These are phyloP conservation scores for Cercospora sojina DNA, from an alignment of 2,329 filamentous ascomycete species.

Conservation along the genomic window DNA sequence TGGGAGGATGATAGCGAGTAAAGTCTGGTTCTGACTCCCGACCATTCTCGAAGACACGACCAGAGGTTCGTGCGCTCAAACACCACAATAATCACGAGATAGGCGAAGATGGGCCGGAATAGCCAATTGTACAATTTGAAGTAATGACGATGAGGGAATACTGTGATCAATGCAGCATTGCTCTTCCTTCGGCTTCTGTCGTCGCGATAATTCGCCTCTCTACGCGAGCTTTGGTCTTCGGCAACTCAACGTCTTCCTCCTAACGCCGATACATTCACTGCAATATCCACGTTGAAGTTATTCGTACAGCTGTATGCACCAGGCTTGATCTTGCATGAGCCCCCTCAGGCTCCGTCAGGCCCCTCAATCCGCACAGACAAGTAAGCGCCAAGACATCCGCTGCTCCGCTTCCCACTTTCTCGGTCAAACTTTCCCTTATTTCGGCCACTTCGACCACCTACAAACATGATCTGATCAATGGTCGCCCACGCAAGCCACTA, in stretches of 20 bases:
- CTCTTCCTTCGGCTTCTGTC: not conserved
- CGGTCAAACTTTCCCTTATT: not conserved
- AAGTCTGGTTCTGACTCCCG: not conserved
- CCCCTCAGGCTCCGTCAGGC: not conserved
- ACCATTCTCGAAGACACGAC: not conserved
- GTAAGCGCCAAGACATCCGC: not conserved
- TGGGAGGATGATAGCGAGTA: conserved; percentile 19
- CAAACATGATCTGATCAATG: not conserved
- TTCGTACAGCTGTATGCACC: not conserved
- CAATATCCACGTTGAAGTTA: not conserved
- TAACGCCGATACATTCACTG: not conserved
- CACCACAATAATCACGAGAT: not conserved
- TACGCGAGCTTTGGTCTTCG: not conserved
- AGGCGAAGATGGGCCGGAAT: not conserved
- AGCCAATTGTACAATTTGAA: not conserved
- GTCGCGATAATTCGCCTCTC: not conserved
- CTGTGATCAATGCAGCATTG: not conserved
- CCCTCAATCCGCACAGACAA: not conserved
- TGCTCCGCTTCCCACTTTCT: not conserved
- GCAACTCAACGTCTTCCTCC: not conserved
- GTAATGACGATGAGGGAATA: not conserved
- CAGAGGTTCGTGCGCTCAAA: not conserved
- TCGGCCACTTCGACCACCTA: not conserved
- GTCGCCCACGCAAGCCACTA: not conserved
- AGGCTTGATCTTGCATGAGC: not conserved